Percentiles rank a stretch among this genome's conserved stretches.
phyloP scores from a whole-genome alignment of 164 flowering plant species.

The Aristolochia fimbriata region DNA sequence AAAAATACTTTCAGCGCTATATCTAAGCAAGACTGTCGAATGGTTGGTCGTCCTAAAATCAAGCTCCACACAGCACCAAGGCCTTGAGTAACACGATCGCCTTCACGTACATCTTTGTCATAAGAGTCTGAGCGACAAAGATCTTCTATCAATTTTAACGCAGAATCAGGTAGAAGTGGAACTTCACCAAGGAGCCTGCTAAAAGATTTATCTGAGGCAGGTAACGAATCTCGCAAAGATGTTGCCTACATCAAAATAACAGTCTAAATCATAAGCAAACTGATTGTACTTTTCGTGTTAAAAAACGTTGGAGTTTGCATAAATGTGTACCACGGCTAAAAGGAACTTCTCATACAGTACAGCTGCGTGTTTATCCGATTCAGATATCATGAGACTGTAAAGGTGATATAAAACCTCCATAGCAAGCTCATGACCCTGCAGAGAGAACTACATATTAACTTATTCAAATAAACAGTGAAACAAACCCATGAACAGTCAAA shows the following conservation, averaged over 20 bases:
- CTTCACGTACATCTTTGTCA: conserved; percentile 48
- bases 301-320: too few species aligned
- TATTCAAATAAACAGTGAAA: too few species aligned
- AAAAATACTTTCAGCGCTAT: conserved; percentile 75
- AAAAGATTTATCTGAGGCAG: conserved; percentile 90
- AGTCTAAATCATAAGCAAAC: not conserved
- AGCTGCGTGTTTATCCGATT: conserved; percentile 27
- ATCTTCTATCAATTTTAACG: conserved; percentile 59
- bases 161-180: conserved; percentile 74
- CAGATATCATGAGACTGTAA: conserved; percentile 35
- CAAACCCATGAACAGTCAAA: not conserved
- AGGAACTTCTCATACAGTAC: conserved; percentile 70
- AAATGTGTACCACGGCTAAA: conserved; percentile 53
- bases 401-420: conserved; percentile 75
- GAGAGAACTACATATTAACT: conserved; percentile 2
- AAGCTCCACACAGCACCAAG: conserved; percentile 97
- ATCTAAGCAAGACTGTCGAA: conserved; percentile 67
- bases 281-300: not conserved
- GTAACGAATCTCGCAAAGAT: conserved; percentile 65
- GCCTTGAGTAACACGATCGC: conserved; percentile 96
- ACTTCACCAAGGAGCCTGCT: conserved; percentile 92
- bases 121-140: conserved; percentile 52
- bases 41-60: conserved; percentile 72
- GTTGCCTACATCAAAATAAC: conserved; percentile 45
- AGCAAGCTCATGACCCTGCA: conserved; percentile 92